Evolutionary conservation across 148 eudicot genomes (phyloP).

Genomic region (Cornus florida): DNA sequence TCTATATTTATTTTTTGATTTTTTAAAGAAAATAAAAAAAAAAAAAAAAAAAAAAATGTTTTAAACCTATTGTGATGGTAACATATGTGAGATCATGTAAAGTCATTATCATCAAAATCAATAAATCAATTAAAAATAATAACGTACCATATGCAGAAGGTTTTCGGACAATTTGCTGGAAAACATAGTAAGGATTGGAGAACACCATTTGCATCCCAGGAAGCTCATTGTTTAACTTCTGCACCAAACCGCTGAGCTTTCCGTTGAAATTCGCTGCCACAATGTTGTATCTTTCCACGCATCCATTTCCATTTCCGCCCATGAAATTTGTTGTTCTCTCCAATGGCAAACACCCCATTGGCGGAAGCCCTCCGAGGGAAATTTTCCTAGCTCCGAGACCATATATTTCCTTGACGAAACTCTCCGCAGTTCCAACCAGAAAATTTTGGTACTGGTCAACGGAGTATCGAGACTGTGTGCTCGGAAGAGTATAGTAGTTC

Average conservation of each 20-base stretch:
- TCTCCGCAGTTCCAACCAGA: conserved; percentile 34
- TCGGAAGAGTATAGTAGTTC: conserved; percentile 58
- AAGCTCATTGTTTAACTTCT: conserved; percentile 37
- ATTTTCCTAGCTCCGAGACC: conserved; percentile 59
- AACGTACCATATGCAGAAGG: conserved; percentile 24
- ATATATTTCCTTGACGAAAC: conserved; percentile 36
- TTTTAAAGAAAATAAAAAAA: too few species aligned
- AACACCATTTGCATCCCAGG: conserved; percentile 18
- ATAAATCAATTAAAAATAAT: too few species aligned
- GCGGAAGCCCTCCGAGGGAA: conserved; percentile 54
- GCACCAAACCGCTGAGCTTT: conserved; percentile 37
- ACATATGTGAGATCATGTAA: too few species aligned
- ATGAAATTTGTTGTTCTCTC: conserved; percentile 53
- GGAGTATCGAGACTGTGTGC: conserved; percentile 27
- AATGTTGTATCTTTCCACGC: conserved; percentile 50
- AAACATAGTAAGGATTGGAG: conserved; percentile 18
- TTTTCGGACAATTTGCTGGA: conserved; percentile 16
- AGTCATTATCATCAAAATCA: too few species aligned
- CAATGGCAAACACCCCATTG: conserved; percentile 83
- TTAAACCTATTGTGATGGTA: too few species aligned
- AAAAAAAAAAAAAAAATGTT: too few species aligned
- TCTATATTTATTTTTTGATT: too few species aligned
- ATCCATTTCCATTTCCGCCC: conserved; percentile 21
- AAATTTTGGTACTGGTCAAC: conserved; percentile 45
- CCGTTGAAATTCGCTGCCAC: conserved; percentile 57